phyloP scores from a whole-genome alignment of 75 land plant genomes.

The Pseudotsuga menziesii region DNA sequence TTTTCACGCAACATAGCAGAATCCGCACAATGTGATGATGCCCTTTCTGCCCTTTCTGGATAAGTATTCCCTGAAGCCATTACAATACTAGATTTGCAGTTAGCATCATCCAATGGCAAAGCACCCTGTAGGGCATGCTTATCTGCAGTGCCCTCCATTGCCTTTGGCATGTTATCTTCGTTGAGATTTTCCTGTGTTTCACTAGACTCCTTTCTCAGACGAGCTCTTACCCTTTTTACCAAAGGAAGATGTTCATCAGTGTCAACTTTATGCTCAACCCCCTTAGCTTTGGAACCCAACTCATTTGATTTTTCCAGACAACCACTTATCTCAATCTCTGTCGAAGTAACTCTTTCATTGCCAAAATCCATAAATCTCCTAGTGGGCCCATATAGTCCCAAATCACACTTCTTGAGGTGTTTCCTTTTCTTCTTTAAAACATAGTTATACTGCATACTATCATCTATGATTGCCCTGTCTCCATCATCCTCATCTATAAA shows the following conservation, averaged over 20 bases:
- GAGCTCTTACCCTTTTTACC: slow-evolving; percentile 73
- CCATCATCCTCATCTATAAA: background rate
- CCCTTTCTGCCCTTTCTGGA: background rate
- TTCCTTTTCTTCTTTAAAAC: slow-evolving; percentile 46
- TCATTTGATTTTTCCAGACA: slow-evolving; percentile 8
- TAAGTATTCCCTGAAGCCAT: slow-evolving; percentile 1
- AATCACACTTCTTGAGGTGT: slow-evolving; percentile 31
- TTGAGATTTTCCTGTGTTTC: slow-evolving; percentile 11
- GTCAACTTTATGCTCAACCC: slow-evolving; percentile 24
- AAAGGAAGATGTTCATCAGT: slow-evolving; percentile 79
- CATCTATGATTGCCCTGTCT: background rate
- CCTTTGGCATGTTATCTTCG: background rate
- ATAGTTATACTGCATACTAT: slow-evolving; percentile 1
- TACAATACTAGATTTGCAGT: slow-evolving; percentile 4
- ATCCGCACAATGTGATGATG: slow-evolving; percentile 9
- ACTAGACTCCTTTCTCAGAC: slow-evolving; percentile 37
- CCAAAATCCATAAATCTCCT: background rate
- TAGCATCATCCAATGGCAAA: background rate
- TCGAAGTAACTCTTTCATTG: background rate
- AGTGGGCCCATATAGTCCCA: background rate
- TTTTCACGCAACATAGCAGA: slow-evolving; percentile 9
- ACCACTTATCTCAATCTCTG: slow-evolving; percentile 2
- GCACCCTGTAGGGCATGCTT: slow-evolving; percentile 5
- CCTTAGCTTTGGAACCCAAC: slow-evolving; percentile 12
- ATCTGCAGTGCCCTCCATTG: background rate